Percentiles rank a stretch among this genome's conserved stretches.
Conservation (phyloP, 176 grass and related monocot species). For the Ensete glaucum region DNA sequence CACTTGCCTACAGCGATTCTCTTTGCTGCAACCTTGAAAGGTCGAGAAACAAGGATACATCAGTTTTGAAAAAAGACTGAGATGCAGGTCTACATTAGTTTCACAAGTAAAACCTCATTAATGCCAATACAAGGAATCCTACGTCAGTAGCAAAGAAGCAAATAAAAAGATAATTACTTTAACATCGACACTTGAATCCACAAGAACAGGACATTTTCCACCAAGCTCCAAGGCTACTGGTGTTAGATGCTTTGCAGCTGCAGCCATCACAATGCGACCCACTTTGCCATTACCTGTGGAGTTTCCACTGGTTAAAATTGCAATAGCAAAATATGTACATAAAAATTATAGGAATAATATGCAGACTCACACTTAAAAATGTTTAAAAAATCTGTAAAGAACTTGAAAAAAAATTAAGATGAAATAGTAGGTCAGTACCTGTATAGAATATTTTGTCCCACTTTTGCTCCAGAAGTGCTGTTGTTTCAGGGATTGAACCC, state of each 20-base stretch:
- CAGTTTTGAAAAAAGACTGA: too few relatives aligned
- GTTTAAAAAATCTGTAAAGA: too few relatives aligned
- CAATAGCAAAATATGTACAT: background rate
- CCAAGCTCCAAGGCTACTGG: slow-evolving; percentile 84
- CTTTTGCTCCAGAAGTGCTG: slow-evolving; percentile 61
- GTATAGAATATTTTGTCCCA: slow-evolving; percentile 99
- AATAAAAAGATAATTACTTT: slow-evolving; percentile 36
- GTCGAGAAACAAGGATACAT: background rate
- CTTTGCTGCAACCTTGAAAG: slow-evolving; percentile 51
- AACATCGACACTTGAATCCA: slow-evolving; percentile 60
- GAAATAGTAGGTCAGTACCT: slow-evolving; percentile 33
- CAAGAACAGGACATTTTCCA: slow-evolving; percentile 85
- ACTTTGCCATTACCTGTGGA: slow-evolving; percentile 55
- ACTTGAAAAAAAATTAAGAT: too few relatives aligned
- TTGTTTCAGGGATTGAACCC: slow-evolving; percentile 57
- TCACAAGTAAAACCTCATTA: background rate
- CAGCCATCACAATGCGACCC: slow-evolving; percentile 65
- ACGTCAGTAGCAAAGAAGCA: background rate
- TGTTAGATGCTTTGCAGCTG: slow-evolving; percentile 81
- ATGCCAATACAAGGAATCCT: background rate
- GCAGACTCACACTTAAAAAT: too few relatives aligned
- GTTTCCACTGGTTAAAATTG: background rate
- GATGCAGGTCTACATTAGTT: background rate
- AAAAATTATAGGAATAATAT: too few relatives aligned
- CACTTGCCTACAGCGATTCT: slow-evolving; percentile 86